Conservation (phyloP, 2,329 filamentous ascomycete species). For the Talaromyces sp. region DNA sequence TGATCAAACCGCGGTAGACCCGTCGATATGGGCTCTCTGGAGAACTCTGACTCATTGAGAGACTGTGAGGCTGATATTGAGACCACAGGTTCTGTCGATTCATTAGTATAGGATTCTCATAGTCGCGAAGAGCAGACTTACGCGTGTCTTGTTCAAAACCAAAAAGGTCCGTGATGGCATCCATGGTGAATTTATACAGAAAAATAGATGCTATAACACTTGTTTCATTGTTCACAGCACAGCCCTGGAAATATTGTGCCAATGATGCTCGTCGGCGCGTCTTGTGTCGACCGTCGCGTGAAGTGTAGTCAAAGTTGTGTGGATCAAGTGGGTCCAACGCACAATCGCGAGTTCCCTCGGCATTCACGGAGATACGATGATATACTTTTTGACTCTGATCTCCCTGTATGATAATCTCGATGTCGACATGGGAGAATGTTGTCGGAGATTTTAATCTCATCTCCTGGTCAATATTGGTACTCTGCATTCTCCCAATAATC, state of each 20-base stretch:
- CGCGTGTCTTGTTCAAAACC: constrained; percentile 34
- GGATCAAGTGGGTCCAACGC: constrained; percentile 8
- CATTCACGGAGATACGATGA: background rate
- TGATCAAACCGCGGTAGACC: constrained; percentile 54
- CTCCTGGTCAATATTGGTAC: background rate
- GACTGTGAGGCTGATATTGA: constrained; percentile 43
- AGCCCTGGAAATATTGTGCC: no score
- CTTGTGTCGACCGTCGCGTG: background rate
- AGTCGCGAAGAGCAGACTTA: constrained; percentile 20
- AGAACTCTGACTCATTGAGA: constrained; percentile 30
- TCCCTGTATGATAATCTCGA: background rate
- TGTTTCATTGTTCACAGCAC: no score
- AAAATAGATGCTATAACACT: no score
- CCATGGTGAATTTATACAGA: constrained; percentile 15
- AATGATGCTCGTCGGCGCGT: no score
- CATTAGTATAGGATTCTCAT: constrained; percentile 3
- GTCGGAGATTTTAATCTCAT: background rate
- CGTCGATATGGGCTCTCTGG: constrained; percentile 37
- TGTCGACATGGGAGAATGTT: background rate
- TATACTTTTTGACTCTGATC: background rate
- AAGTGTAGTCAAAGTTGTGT: constrained; percentile 5
- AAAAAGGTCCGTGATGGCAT: constrained; percentile 34
- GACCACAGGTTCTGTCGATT: constrained; percentile 30
- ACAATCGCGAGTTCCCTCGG: background rate
- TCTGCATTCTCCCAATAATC: constrained; percentile 13